Percentiles rank a stretch among this genome's conserved stretches.
Conservation (phyloP, 1,284 basidiomycete species). For the Melampsora larici-populina region DNA sequence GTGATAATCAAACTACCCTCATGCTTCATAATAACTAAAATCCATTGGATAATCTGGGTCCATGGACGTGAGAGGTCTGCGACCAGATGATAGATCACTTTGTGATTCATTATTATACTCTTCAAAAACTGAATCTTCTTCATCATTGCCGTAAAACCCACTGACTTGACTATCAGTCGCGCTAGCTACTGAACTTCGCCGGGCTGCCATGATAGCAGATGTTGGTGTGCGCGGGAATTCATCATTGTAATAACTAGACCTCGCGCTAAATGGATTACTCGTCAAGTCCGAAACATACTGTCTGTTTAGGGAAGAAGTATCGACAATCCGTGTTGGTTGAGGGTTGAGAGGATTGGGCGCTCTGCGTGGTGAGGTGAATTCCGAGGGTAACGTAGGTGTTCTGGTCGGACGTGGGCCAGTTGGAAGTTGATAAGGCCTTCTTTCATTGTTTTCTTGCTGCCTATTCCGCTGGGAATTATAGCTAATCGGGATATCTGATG, state of each 20-base stretch:
- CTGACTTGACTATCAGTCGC: no score
- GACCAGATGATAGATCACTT: no score
- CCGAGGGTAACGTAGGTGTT: not conserved
- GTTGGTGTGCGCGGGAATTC: not conserved
- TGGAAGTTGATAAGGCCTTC: not conserved
- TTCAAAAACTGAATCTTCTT: no score
- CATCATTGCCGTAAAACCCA: no score
- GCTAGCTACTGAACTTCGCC: no score
- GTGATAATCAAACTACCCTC: no score
- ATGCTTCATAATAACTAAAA: not conserved
- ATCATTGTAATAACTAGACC: slow-evolving; percentile 2
- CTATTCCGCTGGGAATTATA: not conserved
- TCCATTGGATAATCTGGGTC: not conserved
- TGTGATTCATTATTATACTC: no score
- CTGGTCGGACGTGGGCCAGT: not conserved
- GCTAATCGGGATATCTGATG: not conserved
- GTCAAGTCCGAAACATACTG: not conserved
- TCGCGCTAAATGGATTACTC: not conserved
- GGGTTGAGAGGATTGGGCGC: not conserved
- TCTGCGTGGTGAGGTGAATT: not conserved
- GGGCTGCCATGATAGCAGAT: not conserved
- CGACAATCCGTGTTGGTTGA: not conserved
- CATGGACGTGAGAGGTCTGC: no score
- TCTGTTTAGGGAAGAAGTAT: not conserved
- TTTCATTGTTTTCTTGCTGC: no score